Evolutionary conservation across 2,329 filamentous ascomycete species (phyloP).

Genomic region (Didymellaceae sp.): DNA sequence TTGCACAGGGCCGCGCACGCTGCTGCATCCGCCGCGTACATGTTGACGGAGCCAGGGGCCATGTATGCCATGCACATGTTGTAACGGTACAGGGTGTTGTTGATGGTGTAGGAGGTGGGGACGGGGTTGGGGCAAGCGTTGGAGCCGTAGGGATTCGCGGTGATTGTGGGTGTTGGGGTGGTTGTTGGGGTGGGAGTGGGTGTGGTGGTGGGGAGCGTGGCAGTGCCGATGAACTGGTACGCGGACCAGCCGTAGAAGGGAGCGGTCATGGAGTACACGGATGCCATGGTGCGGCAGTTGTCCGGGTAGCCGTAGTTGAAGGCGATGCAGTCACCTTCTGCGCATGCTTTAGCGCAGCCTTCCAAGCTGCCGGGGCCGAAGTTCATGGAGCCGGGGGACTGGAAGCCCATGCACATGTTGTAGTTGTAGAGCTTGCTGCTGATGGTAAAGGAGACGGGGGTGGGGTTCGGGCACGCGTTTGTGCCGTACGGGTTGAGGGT

Average conservation of each 20-base stretch:
- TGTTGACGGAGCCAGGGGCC: neutral
- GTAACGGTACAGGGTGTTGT: neutral
- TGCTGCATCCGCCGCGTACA: neutral
- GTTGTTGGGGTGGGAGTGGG: neutral
- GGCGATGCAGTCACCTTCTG: neutral
- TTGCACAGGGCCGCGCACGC: neutral
- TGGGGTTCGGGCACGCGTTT: conserved; percentile 3
- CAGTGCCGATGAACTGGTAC: conserved; percentile 1
- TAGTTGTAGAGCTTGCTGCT: conserved; percentile 2
- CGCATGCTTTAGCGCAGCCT: too few species aligned
- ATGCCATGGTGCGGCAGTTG: neutral
- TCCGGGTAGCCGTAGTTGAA: neutral
- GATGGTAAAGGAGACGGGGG: neutral
- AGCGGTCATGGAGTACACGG: neutral
- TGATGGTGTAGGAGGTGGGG: neutral
- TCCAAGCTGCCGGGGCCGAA: too few species aligned
- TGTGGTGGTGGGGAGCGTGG: neutral
- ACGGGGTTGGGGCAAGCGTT: neutral
- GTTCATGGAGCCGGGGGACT: neutral
- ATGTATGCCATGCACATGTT: conserved; percentile 2
- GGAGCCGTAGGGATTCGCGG: neutral
- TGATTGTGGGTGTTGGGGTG: neutral
- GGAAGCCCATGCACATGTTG: conserved; percentile 2
- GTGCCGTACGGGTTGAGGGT: neutral
- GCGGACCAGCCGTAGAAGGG: neutral